Evolutionary conservation across 2,329 filamentous ascomycete genomes (phyloP).

Genomic region (Penicillium sp.): DNA sequence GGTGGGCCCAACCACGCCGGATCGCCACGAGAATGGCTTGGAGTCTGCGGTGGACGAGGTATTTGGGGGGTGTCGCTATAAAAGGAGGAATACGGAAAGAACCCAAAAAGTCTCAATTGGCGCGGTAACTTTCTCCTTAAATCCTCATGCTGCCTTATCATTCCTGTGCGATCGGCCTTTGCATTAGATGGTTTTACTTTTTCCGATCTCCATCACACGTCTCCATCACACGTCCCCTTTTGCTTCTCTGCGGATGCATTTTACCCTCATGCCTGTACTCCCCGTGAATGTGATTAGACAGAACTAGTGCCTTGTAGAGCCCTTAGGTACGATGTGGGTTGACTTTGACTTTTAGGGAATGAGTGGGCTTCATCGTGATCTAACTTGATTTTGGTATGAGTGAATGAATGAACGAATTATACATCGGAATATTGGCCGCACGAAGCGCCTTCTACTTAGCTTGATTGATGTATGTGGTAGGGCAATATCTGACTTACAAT

Average conservation of each 20-base stretch:
- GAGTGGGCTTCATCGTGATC: conserved; percentile 5
- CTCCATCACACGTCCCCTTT: conserved; percentile 6
- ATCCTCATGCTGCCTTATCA: conserved; percentile 2
- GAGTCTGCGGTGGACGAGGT: conserved; percentile 46
- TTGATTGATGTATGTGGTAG: too few relatives aligned
- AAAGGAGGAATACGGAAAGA: conserved; percentile 6
- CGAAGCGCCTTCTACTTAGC: not conserved
- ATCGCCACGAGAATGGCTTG: conserved; percentile 42
- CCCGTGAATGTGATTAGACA: not conserved
- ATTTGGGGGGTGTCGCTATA: conserved; percentile 46
- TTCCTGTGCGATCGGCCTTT: conserved; percentile 6
- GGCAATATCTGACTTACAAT: too few relatives aligned
- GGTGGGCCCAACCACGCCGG: conserved; percentile 35
- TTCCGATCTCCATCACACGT: conserved; percentile 7
- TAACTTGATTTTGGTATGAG: conserved; percentile 30
- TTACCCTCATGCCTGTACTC: not conserved
- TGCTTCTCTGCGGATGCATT: conserved; percentile 5
- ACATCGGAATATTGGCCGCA: conserved; percentile 12
- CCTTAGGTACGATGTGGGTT: not conserved
- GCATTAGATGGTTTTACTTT: conserved; percentile 22
- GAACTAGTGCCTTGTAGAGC: not conserved
- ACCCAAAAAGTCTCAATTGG: conserved; percentile 11
- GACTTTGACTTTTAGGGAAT: not conserved
- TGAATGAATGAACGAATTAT: conserved; percentile 38
- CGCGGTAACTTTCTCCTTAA: conserved; percentile 3